Conservation (phyloP, 305 asterid genomes). For the Nicotiana rustica region DNA sequence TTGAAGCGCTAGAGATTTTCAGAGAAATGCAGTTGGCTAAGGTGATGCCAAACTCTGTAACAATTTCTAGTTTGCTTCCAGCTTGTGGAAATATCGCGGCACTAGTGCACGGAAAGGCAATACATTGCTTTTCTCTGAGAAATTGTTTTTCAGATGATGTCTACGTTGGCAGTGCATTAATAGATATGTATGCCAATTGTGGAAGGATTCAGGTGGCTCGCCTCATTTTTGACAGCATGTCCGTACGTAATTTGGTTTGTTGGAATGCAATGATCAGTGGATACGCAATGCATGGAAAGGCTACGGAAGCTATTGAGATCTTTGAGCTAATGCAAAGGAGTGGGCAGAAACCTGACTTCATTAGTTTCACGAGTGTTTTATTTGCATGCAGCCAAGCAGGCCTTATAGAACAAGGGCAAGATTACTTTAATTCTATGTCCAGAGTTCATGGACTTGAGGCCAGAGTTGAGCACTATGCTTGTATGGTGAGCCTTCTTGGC, state of each 20-base stretch:
- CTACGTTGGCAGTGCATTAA: slow-evolving; percentile 81
- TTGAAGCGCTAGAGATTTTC: slow-evolving; percentile 78
- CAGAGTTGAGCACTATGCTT: slow-evolving; percentile 85
- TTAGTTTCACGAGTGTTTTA: slow-evolving; percentile 81
- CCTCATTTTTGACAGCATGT: slow-evolving; percentile 64
- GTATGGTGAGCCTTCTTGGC: slow-evolving; percentile 85
- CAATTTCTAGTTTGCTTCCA: slow-evolving; percentile 90
- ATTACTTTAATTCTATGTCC: slow-evolving; percentile 68
- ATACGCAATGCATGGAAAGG: slow-evolving; percentile 87
- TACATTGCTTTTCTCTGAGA: slow-evolving; percentile 79
- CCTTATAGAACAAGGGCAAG: slow-evolving; percentile 67
- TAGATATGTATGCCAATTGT: slow-evolving; percentile 94
- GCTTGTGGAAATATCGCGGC: slow-evolving; percentile 95
- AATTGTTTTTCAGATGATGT: slow-evolving; percentile 58
- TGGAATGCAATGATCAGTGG: slow-evolving; percentile 92
- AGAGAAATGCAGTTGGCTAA: slow-evolving; percentile 81
- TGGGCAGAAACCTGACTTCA: slow-evolving; percentile 73
- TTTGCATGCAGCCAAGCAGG: slow-evolving; percentile 91
- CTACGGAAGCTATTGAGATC: slow-evolving; percentile 64
- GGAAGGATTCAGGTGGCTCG: slow-evolving; percentile 75
- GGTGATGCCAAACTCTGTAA: slow-evolving; percentile 74
- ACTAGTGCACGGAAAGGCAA: slow-evolving; percentile 80
- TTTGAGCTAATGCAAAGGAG: slow-evolving; percentile 63
- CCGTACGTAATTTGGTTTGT: slow-evolving; percentile 71
- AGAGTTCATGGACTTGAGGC: slow-evolving; percentile 67